These are phyloP conservation scores for Colletotrichum sojae DNA, from an alignment of 2,329 filamentous ascomycete genomes.

Conservation along the genomic window DNA sequence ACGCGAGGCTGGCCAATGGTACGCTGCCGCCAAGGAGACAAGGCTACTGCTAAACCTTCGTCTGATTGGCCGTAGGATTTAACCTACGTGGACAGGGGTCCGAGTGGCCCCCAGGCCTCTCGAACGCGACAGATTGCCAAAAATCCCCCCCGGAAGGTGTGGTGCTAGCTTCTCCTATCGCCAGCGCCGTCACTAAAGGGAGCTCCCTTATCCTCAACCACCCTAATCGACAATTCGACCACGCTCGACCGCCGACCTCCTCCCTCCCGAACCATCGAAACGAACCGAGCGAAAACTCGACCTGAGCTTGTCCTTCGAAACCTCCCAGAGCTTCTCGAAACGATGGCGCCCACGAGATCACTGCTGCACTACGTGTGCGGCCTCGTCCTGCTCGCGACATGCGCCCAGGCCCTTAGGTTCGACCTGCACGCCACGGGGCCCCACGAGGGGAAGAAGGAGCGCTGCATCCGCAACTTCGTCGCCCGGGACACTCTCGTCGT, in stretches of 20 bases:
- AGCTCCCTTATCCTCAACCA: slow-evolving; percentile 32
- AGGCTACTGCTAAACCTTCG: background rate
- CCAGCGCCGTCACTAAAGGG: slow-evolving; percentile 30
- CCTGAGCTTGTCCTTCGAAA: background rate
- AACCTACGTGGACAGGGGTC: slow-evolving; percentile 21
- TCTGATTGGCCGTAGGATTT: slow-evolving; percentile 23
- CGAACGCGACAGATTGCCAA: slow-evolving; percentile 45
- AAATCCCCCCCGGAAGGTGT: slow-evolving; percentile 36
- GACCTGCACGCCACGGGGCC: slow-evolving; percentile 81
- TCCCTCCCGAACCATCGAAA: slow-evolving; percentile 56
- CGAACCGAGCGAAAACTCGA: slow-evolving; percentile 3
- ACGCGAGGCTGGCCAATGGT: slow-evolving; percentile 35
- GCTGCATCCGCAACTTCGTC: slow-evolving; percentile 98
- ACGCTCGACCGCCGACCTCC: slow-evolving; percentile 29
- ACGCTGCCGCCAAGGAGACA: slow-evolving; percentile 3
- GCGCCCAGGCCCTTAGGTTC: slow-evolving; percentile 86
- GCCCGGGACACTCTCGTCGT: slow-evolving; percentile 93
- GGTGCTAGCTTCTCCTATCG: slow-evolving; percentile 37
- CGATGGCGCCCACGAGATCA: slow-evolving; percentile 66
- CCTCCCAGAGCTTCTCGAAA: slow-evolving; percentile 4
- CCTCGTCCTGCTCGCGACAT: slow-evolving; percentile 68
- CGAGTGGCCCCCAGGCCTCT: slow-evolving; percentile 33
- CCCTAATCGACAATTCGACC: slow-evolving; percentile 20
- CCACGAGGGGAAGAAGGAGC: slow-evolving; percentile 77
- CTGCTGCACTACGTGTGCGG: slow-evolving; percentile 72